Conservation (phyloP, 2,329 filamentous ascomycete species). For the Xylariaceae sp. region DNA sequence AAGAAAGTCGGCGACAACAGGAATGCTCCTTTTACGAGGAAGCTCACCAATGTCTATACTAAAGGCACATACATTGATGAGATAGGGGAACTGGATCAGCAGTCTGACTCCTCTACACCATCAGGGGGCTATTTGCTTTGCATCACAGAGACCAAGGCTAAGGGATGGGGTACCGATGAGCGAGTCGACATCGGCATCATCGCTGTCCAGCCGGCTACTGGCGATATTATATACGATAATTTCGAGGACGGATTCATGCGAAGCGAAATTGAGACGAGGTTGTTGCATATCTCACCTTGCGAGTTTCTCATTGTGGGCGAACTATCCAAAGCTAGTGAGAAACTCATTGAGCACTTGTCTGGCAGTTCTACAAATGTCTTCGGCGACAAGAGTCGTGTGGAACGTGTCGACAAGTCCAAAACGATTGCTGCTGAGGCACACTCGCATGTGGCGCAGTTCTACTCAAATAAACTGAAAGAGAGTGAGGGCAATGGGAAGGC, state of each 20-base stretch:
- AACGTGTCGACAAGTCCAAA: slow-evolving; percentile 70
- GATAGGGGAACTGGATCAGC: slow-evolving; percentile 68
- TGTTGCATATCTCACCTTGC: slow-evolving; percentile 92
- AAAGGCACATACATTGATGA: slow-evolving; percentile 98
- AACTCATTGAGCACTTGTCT: slow-evolving; percentile 84
- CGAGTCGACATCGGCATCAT: slow-evolving; percentile 89
- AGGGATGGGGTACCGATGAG: slow-evolving; percentile 80
- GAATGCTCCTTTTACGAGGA: slow-evolving; percentile 85
- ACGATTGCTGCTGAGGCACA: slow-evolving; percentile 81
- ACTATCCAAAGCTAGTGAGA: slow-evolving; percentile 85
- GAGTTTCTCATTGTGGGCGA: slow-evolving; percentile 92
- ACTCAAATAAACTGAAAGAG: slow-evolving; percentile 76
- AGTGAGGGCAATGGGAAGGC: slow-evolving; percentile 52
- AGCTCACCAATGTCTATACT: slow-evolving; percentile 94
- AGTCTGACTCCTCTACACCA: slow-evolving; percentile 45
- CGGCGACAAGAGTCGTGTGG: slow-evolving; percentile 82
- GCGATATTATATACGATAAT: slow-evolving; percentile 91
- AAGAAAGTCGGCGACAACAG: slow-evolving; percentile 95
- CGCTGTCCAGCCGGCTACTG: slow-evolving; percentile 91
- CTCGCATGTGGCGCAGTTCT: slow-evolving; percentile 88
- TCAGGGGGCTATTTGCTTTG: slow-evolving; percentile 87
- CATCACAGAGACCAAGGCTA: slow-evolving; percentile 79
- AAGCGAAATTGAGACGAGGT: slow-evolving; percentile 89
- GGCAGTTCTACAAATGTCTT: slow-evolving; percentile 89
- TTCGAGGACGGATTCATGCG: slow-evolving; percentile 99